Base-by-base conservation (phyloP, 2,329 filamentous ascomycete genomes). In the Domatiomyces globalis region DNA sequence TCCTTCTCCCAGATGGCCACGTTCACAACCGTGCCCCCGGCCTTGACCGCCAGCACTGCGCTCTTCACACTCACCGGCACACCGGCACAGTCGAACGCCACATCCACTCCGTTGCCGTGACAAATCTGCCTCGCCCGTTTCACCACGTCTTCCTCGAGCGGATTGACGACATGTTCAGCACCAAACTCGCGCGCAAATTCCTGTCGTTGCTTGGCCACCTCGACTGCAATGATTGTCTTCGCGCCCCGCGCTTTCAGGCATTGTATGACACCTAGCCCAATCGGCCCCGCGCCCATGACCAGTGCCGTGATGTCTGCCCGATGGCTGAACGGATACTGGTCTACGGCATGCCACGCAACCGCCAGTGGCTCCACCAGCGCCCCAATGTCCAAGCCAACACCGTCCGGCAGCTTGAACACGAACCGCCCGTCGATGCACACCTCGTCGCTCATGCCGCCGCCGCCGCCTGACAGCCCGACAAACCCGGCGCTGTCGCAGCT, bases 261-360 rank as follows among this genome's bases (percentile, higher is more conserved):
- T 53, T 80, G 74, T 1, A 83, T 71, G 3, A 81, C 69, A 0
- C 76, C 75, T 9, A 83, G 67, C 0, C 79, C 80, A 46, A 84
- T 82, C 0, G 80, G 80, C 0, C 80, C 80, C 0, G 76, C 78
- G 4, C 80, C 80, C 2, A 81, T 64, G 5, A 84, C 70, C 18
- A 83, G 60, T 1, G 74, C 74, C 15, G 33, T 15, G 33, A 39
- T 5, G 2, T 65, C 53, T 33, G 8, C 29, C 4, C 33, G 33
- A 39, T 39, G 33, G 10, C 69, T 69, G 36, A 79, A 63, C 0
- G 71, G 70, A 0, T 71, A 71, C 3, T 74, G 66, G 4, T 70
- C 69, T 8, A 81, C 73, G 0, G 78, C 79, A 58, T 84, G 80
- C 79, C 79, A 83, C 7, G 77, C 79, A 0, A 84, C 79, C 0